Percentiles rank a stretch among this genome's conserved stretches.
Conservation (phyloP, 306 rosid species). For the Hylodesmum podocarpum region DNA sequence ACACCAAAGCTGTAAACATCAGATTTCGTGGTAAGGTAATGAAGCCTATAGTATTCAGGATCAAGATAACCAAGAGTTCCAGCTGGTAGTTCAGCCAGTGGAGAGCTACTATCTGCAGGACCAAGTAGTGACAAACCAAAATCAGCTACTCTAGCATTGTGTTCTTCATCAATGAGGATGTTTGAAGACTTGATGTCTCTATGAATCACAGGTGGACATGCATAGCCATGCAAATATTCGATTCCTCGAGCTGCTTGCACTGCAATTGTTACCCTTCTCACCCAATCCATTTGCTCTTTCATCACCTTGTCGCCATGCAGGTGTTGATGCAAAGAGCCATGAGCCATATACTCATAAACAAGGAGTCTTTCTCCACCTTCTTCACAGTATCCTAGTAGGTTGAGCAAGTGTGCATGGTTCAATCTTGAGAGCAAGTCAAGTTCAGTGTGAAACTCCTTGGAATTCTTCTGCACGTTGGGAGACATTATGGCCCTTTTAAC, state of each 20-base stretch:
- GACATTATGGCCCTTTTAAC: not conserved
- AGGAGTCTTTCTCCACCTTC: constrained; percentile 2
- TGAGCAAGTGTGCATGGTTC: constrained; percentile 6
- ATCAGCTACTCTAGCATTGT: constrained; percentile 7
- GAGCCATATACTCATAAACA: not conserved
- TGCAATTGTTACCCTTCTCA: constrained; percentile 6
- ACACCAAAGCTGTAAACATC: constrained; percentile 1
- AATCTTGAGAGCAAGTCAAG: constrained; percentile 5
- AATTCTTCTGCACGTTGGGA: constrained; percentile 3
- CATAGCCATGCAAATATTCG: constrained; percentile 3
- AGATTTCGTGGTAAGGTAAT: constrained; percentile 1
- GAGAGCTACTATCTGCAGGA: constrained; percentile 7
- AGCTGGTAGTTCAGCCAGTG: constrained; percentile 4
- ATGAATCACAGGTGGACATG: not conserved
- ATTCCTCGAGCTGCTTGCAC: constrained; percentile 3
- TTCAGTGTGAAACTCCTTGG: constrained; percentile 6
- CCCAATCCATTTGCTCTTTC: constrained; percentile 12
- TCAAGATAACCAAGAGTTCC: constrained; percentile 5
- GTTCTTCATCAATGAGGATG: constrained; percentile 1
- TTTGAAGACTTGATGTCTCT: not conserved
- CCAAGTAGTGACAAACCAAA: constrained; percentile 9
- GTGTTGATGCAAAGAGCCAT: constrained; percentile 2
- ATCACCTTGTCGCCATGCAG: not conserved
- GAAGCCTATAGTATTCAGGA: constrained; percentile 6
- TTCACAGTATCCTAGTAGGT: constrained; percentile 1